These are phyloP conservation scores for Aspergillus carbonarius DNA, from an alignment of 2,329 filamentous ascomycete species.

Conservation along the genomic window DNA sequence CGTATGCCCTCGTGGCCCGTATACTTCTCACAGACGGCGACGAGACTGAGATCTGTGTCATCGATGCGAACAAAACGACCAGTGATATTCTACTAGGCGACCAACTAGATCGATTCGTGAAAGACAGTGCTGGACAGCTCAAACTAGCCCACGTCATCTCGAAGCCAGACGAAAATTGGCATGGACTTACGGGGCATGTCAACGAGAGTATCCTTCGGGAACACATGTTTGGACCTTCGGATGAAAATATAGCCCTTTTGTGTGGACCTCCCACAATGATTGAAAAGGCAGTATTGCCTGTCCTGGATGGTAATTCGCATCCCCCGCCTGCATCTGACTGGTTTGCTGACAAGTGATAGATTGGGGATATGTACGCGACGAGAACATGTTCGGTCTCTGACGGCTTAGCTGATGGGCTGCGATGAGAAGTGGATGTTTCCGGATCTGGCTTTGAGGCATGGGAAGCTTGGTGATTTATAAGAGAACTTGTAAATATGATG, in stretches of 20 bases:
- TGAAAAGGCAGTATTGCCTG: slow-evolving; percentile 52
- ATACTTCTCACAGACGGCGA: slow-evolving; percentile 44
- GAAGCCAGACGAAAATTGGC: slow-evolving; percentile 10
- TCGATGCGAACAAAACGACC: slow-evolving; percentile 13
- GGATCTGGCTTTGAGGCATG: too few species aligned
- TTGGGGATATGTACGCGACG: slow-evolving; percentile 48
- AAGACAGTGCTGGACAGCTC: slow-evolving; percentile 9
- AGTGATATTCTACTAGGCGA: slow-evolving; percentile 14
- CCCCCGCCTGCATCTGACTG: too few species aligned
- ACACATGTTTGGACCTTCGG: slow-evolving; percentile 31
- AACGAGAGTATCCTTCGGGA: slow-evolving; percentile 9
- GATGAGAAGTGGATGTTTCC: too few species aligned
- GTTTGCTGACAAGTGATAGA: slow-evolving; percentile 15
- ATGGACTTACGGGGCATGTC: slow-evolving; percentile 12
- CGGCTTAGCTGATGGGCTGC: too few species aligned
- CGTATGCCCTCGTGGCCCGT: slow-evolving; percentile 51
- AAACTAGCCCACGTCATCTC: slow-evolving; percentile 15
- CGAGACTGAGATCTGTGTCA: slow-evolving; percentile 35
- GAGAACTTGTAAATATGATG: neutral
- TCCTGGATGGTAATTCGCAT: slow-evolving; percentile 30
- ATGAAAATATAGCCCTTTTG: slow-evolving; percentile 47
- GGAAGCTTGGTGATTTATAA: too few species aligned
- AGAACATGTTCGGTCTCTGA: slow-evolving; percentile 44
- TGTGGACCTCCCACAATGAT: slow-evolving; percentile 55
- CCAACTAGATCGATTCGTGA: slow-evolving; percentile 10